Evolutionary conservation across 1,284 basidiomycete species (phyloP).

Genomic region (Ceratobasidium sp.): DNA sequence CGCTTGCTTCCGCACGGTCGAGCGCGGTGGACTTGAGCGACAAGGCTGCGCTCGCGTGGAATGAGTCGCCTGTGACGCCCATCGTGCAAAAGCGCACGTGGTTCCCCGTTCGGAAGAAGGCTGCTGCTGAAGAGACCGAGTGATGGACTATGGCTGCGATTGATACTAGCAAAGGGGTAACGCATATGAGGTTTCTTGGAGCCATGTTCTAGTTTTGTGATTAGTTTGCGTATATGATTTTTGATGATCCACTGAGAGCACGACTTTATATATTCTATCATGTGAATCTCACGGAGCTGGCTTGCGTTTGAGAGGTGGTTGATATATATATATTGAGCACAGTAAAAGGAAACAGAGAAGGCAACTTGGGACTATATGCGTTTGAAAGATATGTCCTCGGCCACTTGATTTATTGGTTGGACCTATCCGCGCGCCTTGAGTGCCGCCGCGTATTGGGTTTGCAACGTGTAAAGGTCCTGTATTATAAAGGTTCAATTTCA

Average conservation of each 20-base stretch:
- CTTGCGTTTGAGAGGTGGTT: slow-evolving; percentile 4
- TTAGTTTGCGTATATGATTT: slow-evolving; percentile 36
- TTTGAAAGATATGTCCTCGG: neutral
- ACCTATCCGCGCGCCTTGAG: slow-evolving; percentile 54
- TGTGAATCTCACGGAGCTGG: slow-evolving; percentile 14
- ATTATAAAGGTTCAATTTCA: too few species aligned
- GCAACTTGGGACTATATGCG: slow-evolving; percentile 4
- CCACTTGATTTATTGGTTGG: neutral
- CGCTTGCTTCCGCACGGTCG: slow-evolving; percentile 45
- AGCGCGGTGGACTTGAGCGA: slow-evolving; percentile 46
- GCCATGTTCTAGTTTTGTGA: slow-evolving; percentile 24
- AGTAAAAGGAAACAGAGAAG: neutral
- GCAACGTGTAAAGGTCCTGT: slow-evolving; percentile 52
- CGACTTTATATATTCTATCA: slow-evolving; percentile 2
- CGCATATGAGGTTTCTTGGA: slow-evolving; percentile 16
- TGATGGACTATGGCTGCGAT: neutral
- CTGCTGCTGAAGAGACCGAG: slow-evolving; percentile 32
- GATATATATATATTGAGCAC: slow-evolving; percentile 12
- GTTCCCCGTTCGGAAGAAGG: slow-evolving; percentile 42
- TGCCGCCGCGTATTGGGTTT: slow-evolving; percentile 52
- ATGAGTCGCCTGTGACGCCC: slow-evolving; percentile 4
- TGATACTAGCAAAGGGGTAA: slow-evolving; percentile 10
- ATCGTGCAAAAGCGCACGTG: slow-evolving; percentile 37
- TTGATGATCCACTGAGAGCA: slow-evolving; percentile 7
- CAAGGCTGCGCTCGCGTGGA: slow-evolving; percentile 38